phyloP scores from a whole-genome alignment of 2,329 filamentous ascomycete species.

The Colletotrichum gloeosporioides region DNA sequence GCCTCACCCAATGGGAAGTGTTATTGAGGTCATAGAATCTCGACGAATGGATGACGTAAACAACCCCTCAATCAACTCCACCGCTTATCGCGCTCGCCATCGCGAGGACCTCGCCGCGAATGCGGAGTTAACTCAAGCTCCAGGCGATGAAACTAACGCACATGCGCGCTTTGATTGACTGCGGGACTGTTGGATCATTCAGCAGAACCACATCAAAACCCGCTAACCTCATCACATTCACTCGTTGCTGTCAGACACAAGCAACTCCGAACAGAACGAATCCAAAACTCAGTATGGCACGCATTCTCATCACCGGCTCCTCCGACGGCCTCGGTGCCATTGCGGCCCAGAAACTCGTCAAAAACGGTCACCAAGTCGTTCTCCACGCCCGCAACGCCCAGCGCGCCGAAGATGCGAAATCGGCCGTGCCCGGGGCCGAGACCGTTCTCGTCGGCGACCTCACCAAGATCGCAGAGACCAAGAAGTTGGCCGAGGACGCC shows the following conservation, averaged over 20 bases:
- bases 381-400: slow-evolving; percentile 62
- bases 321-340: slow-evolving; percentile 61
- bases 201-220: neutral
- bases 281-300: neutral
- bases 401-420: slow-evolving; percentile 53
- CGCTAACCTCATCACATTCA: neutral
- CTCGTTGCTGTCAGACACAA: neutral
- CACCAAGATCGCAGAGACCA: slow-evolving; percentile 53
- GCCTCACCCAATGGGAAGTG: neutral
- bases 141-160: neutral
- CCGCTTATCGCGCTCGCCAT: neutral
- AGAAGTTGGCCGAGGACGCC: slow-evolving; percentile 54
- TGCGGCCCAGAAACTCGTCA: slow-evolving; percentile 53
- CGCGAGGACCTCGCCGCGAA: neutral
- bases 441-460: slow-evolving; percentile 59
- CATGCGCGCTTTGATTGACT: neutral
- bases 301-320: slow-evolving; percentile 56
- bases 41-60: neutral
- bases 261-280: neutral
- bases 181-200: neutral
- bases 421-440: slow-evolving; percentile 54
- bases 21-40: neutral
- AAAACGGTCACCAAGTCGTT: slow-evolving; percentile 58
- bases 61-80: neutral
- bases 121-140: neutral